Evolutionary conservation across 371 early-diverging fungal species (phyloP).

Genomic region (Mortierella sp.): DNA sequence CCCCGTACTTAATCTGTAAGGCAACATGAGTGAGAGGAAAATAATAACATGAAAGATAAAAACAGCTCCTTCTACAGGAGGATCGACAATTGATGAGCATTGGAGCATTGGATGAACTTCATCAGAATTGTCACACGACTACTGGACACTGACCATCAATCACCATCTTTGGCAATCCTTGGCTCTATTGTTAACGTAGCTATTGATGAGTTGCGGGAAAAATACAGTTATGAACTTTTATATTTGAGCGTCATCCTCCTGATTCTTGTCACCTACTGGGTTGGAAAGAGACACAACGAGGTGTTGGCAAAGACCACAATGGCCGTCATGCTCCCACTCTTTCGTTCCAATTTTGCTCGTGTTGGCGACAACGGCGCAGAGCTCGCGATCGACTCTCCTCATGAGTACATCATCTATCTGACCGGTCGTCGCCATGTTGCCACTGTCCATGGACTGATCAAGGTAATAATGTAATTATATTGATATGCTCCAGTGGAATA

Average conservation of each 20-base stretch:
- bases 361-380: constrained; percentile 54
- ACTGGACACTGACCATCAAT: not conserved
- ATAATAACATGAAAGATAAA: not conserved
- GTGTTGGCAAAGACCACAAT: constrained; percentile 52
- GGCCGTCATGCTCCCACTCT: constrained; percentile 54
- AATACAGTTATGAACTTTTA: constrained; percentile 38
- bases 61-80: not conserved
- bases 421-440: constrained; percentile 54
- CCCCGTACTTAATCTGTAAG: constrained; percentile 45
- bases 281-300: constrained; percentile 51
- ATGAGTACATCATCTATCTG: constrained; percentile 56
- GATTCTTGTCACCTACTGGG: constrained; percentile 32
- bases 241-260: constrained; percentile 34
- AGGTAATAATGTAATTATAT: constrained; percentile 19
- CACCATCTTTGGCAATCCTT: not conserved
- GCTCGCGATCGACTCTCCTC: constrained; percentile 47
- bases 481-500: not conserved
- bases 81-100: not conserved
- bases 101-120: not conserved
- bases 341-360: constrained; percentile 53
- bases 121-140: not conserved
- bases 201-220: constrained; percentile 22
- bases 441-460: constrained; percentile 53
- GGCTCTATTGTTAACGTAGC: constrained; percentile 10
- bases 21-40: not conserved